Evolutionary conservation across 2,329 filamentous ascomycete genomes (phyloP).

Genomic region (Talaromyces sp.): DNA sequence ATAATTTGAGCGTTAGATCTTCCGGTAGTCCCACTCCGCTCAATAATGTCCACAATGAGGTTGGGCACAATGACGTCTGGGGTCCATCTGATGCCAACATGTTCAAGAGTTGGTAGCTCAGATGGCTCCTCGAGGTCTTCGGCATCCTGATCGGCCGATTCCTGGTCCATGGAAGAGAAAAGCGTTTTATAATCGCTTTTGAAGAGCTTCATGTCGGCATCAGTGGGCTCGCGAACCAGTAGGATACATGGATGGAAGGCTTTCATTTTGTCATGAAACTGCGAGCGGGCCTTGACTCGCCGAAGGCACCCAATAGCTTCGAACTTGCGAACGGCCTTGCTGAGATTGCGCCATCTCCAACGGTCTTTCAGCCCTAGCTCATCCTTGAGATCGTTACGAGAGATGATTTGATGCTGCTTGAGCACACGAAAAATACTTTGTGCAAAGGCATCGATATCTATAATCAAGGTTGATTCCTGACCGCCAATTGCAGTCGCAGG

Average conservation of each 20-base stretch:
- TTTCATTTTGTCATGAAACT: slow-evolving; percentile 30
- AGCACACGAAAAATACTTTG: slow-evolving; percentile 45
- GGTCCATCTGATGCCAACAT: slow-evolving; percentile 39
- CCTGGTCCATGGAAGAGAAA: slow-evolving; percentile 20
- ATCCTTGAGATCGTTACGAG: slow-evolving; percentile 47
- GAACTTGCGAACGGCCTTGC: slow-evolving; percentile 38
- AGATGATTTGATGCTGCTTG: slow-evolving; percentile 45
- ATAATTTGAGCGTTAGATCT: slow-evolving; percentile 43
- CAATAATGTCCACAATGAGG: slow-evolving; percentile 45
- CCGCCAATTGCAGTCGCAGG: slow-evolving; percentile 12
- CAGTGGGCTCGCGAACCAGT: slow-evolving; percentile 36
- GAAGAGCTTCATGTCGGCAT: slow-evolving; percentile 35
- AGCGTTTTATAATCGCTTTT: slow-evolving; percentile 28
- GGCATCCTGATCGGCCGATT: slow-evolving; percentile 17
- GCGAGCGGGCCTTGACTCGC: slow-evolving; percentile 37
- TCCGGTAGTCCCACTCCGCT: slow-evolving; percentile 42
- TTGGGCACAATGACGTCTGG: slow-evolving; percentile 49
- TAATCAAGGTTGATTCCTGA: slow-evolving; percentile 23
- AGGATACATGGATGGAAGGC: slow-evolving; percentile 38
- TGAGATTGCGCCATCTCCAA: slow-evolving; percentile 37
- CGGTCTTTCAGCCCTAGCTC: slow-evolving; percentile 36
- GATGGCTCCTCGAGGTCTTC: slow-evolving; percentile 24
- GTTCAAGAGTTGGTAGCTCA: slow-evolving; percentile 2
- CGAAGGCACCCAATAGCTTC: slow-evolving; percentile 41
- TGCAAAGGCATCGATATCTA: slow-evolving; percentile 47